phyloP scores from a whole-genome alignment of 805 yeast genomes.

The Cyberlindnera japonica region DNA sequence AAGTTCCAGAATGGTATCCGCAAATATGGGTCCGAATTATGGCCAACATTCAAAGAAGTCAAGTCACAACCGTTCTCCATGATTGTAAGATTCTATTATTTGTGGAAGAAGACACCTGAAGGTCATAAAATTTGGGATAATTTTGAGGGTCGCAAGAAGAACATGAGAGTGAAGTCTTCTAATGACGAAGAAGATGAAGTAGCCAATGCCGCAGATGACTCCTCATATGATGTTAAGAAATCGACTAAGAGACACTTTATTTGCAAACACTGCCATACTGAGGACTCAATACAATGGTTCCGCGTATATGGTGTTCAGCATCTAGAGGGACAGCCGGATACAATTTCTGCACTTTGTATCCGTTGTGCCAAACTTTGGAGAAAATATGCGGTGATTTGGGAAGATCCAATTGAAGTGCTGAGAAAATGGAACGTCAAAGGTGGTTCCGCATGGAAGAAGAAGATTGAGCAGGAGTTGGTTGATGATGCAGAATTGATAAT shows the following conservation, averaged over 20 bases:
- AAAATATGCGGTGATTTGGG: constrained; percentile 85
- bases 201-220: constrained; percentile 55
- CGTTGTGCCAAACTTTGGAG: constrained; percentile 93
- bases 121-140: constrained; percentile 84
- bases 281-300: constrained; percentile 59
- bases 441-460: constrained; percentile 54
- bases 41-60: constrained; percentile 69
- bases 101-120: constrained; percentile 83
- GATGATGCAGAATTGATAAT: constrained; percentile 57
- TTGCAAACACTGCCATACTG: constrained; percentile 72
- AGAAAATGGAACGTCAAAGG: constrained; percentile 41
- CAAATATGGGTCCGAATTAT: constrained; percentile 72
- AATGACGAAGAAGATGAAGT: constrained; percentile 26
- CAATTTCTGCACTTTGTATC: constrained; percentile 63
- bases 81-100: constrained; percentile 82
- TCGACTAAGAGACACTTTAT: constrained; percentile 40
- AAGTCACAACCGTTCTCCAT: constrained; percentile 68
- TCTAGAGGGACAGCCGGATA: constrained; percentile 28
- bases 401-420: constrained; percentile 64
- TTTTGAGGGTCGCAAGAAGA: constrained; percentile 69
- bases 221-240: constrained; percentile 59
- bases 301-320: constrained; percentile 60
- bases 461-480: constrained; percentile 62
- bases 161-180: constrained; percentile 34
- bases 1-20: constrained; percentile 73